These are phyloP conservation scores for Plasmodium fragile DNA, from an alignment of 169 alveolate genomes.

Conservation along the genomic window DNA sequence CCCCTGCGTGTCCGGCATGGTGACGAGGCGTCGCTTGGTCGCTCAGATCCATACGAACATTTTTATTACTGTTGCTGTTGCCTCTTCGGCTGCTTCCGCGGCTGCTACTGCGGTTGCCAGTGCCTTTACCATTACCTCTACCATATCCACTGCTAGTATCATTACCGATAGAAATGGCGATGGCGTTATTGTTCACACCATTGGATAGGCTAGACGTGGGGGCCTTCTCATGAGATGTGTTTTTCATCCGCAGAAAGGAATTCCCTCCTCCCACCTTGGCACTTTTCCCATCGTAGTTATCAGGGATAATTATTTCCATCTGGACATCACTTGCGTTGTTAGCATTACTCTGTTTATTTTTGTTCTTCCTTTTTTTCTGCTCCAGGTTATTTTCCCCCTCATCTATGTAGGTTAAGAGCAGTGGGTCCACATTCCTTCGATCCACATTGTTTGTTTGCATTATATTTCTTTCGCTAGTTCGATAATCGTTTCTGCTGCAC, in stretches of 20 bases:
- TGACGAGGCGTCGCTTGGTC: background rate
- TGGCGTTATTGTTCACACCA: background rate
- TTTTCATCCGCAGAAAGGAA: background rate
- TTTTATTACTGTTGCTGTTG: background rate
- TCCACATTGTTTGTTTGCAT: background rate
- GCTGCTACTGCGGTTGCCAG: background rate
- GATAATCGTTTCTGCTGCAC: background rate
- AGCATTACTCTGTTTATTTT: background rate
- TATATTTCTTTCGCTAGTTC: background rate
- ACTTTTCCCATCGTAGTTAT: background rate
- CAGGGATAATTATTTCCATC: background rate
- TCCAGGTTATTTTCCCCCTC: background rate
- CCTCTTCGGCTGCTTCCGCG: background rate
- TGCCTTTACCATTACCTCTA: background rate
- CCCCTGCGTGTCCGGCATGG: background rate
- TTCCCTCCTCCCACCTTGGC: background rate
- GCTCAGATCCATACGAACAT: background rate
- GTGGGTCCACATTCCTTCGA: background rate
- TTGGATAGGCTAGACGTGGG: background rate
- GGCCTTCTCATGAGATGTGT: background rate
- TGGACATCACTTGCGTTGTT: background rate
- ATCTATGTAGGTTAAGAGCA: background rate
- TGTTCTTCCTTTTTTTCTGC: conserved; percentile 1
- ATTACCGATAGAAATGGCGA: background rate
- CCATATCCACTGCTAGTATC: background rate